phyloP scores from a whole-genome alignment of 1,284 basidiomycete species.

The Heterobasidion irregulare region DNA sequence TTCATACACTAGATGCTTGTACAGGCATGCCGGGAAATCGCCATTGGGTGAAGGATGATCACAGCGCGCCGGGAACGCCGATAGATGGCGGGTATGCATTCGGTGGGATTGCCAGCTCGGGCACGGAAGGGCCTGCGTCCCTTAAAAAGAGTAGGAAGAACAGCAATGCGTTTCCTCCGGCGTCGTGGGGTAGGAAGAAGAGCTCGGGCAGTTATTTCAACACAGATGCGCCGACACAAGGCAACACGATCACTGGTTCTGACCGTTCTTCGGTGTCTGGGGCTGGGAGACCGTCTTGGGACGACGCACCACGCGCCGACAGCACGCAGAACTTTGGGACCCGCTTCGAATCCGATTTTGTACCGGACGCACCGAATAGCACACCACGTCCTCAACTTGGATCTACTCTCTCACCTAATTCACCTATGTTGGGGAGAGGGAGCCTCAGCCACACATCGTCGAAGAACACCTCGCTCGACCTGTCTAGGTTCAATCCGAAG shows the following conservation, averaged over 20 bases:
- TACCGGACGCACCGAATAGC: conserved; percentile 12
- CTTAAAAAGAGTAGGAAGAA: conserved; percentile 7
- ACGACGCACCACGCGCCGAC: not conserved
- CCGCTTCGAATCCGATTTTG: conserved; percentile 30
- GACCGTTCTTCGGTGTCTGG: too few relatives aligned
- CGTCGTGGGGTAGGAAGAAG: not conserved
- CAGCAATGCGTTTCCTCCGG: not conserved
- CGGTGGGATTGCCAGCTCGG: conserved; percentile 35
- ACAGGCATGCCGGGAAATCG: conserved; percentile 64
- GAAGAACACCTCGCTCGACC: conserved; percentile 14
- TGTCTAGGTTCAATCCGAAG: conserved; percentile 13
- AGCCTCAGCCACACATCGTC: not conserved
- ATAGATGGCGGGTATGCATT: conserved; percentile 45
- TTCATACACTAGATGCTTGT: conserved; percentile 65
- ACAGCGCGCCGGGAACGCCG: conserved; percentile 17
- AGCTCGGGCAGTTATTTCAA: not conserved
- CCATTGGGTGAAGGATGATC: conserved; percentile 55
- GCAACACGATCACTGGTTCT: too few relatives aligned
- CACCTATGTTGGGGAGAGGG: not conserved
- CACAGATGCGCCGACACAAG: not conserved
- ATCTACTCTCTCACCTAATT: conserved; percentile 12
- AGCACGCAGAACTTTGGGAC: conserved; percentile 27
- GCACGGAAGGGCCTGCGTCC: conserved; percentile 19
- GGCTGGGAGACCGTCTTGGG: too few relatives aligned
- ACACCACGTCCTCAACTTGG: conserved; percentile 6